Conservation (phyloP, 805 yeast species). For the Grigorovia transvaalensis region DNA sequence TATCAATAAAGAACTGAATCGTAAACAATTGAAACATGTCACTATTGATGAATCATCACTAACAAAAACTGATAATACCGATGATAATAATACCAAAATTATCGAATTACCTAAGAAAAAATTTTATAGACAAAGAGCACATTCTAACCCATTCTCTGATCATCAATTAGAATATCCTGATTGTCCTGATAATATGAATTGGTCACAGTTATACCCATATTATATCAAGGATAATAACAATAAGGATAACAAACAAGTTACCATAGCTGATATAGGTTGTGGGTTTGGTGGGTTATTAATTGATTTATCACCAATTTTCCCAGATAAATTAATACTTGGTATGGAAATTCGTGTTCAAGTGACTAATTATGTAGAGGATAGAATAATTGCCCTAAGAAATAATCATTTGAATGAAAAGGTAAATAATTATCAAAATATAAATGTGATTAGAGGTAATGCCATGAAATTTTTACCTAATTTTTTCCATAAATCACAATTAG, state of each 20-base stretch:
- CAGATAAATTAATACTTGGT: conserved; percentile 69
- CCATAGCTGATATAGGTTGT: conserved; percentile 94
- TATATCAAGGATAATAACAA: conserved; percentile 35
- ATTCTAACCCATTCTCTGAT: conserved; percentile 94
- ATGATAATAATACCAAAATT: conserved; percentile 6
- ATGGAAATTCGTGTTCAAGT: conserved; percentile 98
- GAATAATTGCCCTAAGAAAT: conserved; percentile 77
- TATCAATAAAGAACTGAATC: conserved; percentile 38
- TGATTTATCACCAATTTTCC: conserved; percentile 67
- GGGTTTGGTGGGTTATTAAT: conserved; percentile 91
- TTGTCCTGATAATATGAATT: conserved; percentile 76
- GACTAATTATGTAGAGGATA: conserved; percentile 91
- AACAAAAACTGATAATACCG: conserved; percentile 1
- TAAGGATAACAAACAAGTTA: conserved; percentile 45
- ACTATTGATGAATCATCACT: conserved; percentile 31
- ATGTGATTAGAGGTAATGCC: conserved; percentile 88
- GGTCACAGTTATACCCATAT: conserved; percentile 69
- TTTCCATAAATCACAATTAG: conserved; percentile 69
- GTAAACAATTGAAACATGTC: conserved; percentile 39
- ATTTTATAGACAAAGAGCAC: conserved; percentile 93
- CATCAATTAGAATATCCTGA: conserved; percentile 83
- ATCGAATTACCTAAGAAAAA: conserved; percentile 68
- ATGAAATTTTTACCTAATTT: conserved; percentile 97
- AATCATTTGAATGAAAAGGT: conserved; percentile 25
- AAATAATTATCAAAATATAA: conserved; percentile 59